Evolutionary conservation across 257 asterid species (phyloP), one percentile per base, ranked within the genome.

Genomic region (Salvia hispanica): DNA sequence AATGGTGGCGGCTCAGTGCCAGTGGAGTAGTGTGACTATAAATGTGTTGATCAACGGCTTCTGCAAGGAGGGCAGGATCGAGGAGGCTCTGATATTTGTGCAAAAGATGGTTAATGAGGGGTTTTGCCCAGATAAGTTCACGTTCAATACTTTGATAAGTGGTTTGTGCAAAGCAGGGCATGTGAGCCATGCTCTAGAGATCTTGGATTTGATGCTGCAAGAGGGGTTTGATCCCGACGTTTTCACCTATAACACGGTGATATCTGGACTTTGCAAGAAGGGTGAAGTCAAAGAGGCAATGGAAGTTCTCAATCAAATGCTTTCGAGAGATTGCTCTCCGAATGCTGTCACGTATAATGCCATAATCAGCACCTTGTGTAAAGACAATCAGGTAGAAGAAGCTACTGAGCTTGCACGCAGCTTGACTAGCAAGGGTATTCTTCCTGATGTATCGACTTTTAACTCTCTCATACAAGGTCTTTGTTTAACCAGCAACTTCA

Each of bases 131-230:
- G 97, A 93, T 54, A 77, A 73, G 10, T 82, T 79, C 80, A 90
- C 98, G 9, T 85, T 85, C 79, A 93, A 85, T 60, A 82, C 96
- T 50, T 76, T 93, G 82, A 88, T 93, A 56, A 81, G 79, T 18
- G 97, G 97, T 65, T 79, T 90, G 65, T 90, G 96, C 77, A 93
- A 80, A 79, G 86, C 80, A 4, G 96, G 95, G 16, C 96, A 86
- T 21, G 92, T 84, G 73, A 82, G 64, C 53, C 95, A 90, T 67
- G 97, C 88, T 58, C 11, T 86, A 39, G 98, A 90, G 81, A 81
- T 92, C 44, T 61, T 93, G 66, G 95, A 93, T 66, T 74, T 88
- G 78, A 88, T 93, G 96, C 92, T 86, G 28, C 95, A 80, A 44
- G 96, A 83, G 40, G 95, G 96, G 5, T 85, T 85, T 58, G 95